Conservation (phyloP, 208 protist genomes). For the Crithidia mellificae region DNA sequence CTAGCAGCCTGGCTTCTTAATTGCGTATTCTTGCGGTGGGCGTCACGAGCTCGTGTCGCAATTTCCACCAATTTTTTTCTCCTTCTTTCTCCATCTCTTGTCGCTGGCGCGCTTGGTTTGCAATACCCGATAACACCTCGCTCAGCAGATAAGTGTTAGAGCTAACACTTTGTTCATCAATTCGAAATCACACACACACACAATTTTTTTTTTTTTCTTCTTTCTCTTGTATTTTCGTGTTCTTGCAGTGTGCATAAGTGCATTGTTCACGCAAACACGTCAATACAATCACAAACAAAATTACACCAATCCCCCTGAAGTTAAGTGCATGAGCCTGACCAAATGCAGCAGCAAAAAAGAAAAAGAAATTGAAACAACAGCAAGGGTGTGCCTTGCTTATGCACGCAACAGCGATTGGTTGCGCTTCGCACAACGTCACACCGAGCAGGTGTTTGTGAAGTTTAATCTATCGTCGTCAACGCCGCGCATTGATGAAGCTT, state of each 20-base stretch:
- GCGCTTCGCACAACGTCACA: not conserved
- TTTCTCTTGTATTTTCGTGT: too few relatives aligned
- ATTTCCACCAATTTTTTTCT: constrained; percentile 2
- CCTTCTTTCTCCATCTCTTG: constrained; percentile 7
- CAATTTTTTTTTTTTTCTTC: constrained; percentile 11
- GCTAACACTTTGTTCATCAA: constrained; percentile 1
- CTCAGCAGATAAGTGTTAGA: not conserved
- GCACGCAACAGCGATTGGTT: not conserved
- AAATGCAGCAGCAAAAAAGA: not conserved
- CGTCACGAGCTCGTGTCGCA: not conserved
- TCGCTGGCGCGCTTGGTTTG: not conserved
- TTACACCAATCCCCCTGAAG: not conserved
- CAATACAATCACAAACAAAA: not conserved
- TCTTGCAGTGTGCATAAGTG: constrained; percentile 11
- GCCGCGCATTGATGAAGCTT: not conserved
- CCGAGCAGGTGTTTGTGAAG: not conserved
- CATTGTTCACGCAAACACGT: not conserved
- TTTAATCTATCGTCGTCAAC: not conserved
- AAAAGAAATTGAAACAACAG: too few relatives aligned
- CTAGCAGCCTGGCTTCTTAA: not conserved
- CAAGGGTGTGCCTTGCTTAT: not conserved
- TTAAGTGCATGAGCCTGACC: too few relatives aligned
- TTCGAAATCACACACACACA: not conserved
- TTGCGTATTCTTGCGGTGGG: not conserved
- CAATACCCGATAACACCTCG: not conserved